These are phyloP conservation scores for Candida cerambycidarum DNA, from an alignment of 805 yeast species.

Conservation along the genomic window DNA sequence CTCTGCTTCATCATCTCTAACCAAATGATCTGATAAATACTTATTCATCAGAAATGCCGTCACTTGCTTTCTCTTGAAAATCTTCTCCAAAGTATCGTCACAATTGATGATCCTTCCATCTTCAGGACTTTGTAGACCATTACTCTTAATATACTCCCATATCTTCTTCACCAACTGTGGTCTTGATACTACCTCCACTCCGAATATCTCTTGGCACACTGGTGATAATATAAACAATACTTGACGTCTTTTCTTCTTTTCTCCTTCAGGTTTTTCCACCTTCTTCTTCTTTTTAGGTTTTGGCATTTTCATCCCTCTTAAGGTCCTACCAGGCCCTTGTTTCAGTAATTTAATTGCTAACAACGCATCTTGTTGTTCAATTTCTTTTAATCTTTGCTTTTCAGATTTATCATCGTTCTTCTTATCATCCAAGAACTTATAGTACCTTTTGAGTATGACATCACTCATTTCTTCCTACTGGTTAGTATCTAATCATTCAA, in stretches of 20 bases:
- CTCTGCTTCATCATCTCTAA: slow-evolving; percentile 29
- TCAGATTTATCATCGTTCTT: slow-evolving; percentile 24
- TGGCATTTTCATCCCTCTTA: slow-evolving; percentile 1
- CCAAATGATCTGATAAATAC: slow-evolving; percentile 51
- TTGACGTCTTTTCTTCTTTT: slow-evolving; percentile 37
- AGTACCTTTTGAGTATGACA: slow-evolving; percentile 58
- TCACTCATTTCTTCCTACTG: slow-evolving; percentile 56
- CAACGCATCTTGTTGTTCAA: slow-evolving; percentile 50
- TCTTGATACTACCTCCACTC: slow-evolving; percentile 48
- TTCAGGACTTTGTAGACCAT: slow-evolving; percentile 63
- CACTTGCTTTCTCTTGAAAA: slow-evolving; percentile 56
- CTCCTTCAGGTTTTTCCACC: slow-evolving; percentile 12
- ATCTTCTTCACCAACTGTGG: slow-evolving; percentile 68
- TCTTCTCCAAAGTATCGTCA: slow-evolving; percentile 52
- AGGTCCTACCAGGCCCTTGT: slow-evolving; percentile 6
- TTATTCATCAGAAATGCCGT: slow-evolving; percentile 62
- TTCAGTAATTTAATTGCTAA: slow-evolving; percentile 52
- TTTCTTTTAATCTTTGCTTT: slow-evolving; percentile 25
- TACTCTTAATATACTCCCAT: slow-evolving; percentile 68
- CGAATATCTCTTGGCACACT: slow-evolving; percentile 50
- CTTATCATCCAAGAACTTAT: slow-evolving; percentile 43
- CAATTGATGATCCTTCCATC: slow-evolving; percentile 66
- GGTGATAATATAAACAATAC: slow-evolving; percentile 50
- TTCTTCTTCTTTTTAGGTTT: slow-evolving; percentile 8
- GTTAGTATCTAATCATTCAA: slow-evolving; percentile 1